These are phyloP conservation scores for Deinandra increscens DNA, from an alignment of 129 eudicot genomes.

Conservation along the genomic window DNA sequence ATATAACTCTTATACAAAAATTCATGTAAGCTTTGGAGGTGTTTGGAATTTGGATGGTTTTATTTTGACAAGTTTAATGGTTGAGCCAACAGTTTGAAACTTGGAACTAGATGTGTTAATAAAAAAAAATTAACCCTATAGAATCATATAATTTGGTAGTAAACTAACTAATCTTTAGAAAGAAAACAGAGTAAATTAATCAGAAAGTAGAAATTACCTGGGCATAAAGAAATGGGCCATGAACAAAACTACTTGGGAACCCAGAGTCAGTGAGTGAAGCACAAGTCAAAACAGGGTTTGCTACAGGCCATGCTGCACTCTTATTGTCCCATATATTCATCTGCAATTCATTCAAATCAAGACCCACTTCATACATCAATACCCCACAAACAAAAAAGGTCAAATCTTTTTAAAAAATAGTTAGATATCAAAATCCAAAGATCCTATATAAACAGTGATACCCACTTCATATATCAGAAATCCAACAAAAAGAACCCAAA, in stretches of 20 bases:
- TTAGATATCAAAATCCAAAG: not conserved
- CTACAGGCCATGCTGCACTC: slow-evolving; percentile 89
- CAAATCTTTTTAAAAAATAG: not conserved
- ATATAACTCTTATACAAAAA: too few relatives aligned
- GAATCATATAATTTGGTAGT: not conserved
- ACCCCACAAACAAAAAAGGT: slow-evolving; percentile 3
- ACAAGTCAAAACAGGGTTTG: slow-evolving; percentile 84
- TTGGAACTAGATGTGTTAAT: too few relatives aligned
- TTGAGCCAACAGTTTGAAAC: too few relatives aligned
- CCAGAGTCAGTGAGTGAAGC: slow-evolving; percentile 72
- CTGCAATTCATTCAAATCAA: slow-evolving; percentile 41
- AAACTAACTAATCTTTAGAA: too few relatives aligned
- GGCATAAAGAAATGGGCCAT: slow-evolving; percentile 79
- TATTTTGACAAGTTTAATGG: too few relatives aligned
- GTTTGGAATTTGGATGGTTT: too few relatives aligned
- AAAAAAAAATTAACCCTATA: too few relatives aligned
- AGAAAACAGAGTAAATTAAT: too few relatives aligned
- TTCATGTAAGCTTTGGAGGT: too few relatives aligned
- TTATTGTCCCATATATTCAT: slow-evolving; percentile 60
- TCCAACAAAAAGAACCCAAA: not conserved
- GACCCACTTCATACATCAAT: not conserved
- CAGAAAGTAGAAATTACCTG: slow-evolving; percentile 43
- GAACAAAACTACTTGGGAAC: slow-evolving; percentile 84
- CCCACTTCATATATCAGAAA: slow-evolving; percentile 20
- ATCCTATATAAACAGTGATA: slow-evolving; percentile 4